Conservation (phyloP, 2,329 filamentous ascomycete species). For the Aspergillus fumigatus region DNA sequence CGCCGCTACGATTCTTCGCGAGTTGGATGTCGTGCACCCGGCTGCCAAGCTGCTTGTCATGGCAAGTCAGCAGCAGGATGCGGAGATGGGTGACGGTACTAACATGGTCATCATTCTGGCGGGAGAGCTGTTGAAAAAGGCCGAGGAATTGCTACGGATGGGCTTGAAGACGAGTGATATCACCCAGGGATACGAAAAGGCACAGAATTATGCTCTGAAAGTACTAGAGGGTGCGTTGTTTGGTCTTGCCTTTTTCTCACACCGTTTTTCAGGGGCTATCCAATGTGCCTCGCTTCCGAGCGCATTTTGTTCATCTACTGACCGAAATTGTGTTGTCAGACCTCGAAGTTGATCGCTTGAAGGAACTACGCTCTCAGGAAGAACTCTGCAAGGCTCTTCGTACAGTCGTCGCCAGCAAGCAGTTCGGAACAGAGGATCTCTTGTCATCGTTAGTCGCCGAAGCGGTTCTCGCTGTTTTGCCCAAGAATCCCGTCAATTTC, state of each 20-base stretch:
- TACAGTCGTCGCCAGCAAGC: conserved; percentile 94
- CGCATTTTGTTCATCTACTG: not conserved
- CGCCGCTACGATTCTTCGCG: conserved; percentile 92
- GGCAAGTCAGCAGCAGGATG: conserved; percentile 97
- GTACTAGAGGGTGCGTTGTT: conserved; percentile 62
- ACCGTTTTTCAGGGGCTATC: conserved; percentile 7
- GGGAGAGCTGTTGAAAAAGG: conserved; percentile 92
- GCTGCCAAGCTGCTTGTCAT: conserved; percentile 97
- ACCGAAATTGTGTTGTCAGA: conserved; percentile 44
- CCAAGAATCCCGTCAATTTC: conserved; percentile 93
- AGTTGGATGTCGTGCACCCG: conserved; percentile 97
- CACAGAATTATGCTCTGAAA: conserved; percentile 81
- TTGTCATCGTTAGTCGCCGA: conserved; percentile 84
- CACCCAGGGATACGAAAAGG: conserved; percentile 91
- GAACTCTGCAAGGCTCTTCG: conserved; percentile 93
- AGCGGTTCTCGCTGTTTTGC: conserved; percentile 76
- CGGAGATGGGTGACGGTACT: conserved; percentile 97
- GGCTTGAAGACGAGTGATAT: conserved; percentile 98
- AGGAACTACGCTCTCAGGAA: conserved; percentile 71
- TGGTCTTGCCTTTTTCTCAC: not conserved
- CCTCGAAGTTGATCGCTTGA: conserved; percentile 84
- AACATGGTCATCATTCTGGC: conserved; percentile 96
- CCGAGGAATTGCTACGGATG: conserved; percentile 93
- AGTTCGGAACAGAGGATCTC: conserved; percentile 87
- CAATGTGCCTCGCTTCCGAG: not conserved